Conservation (phyloP, 768 basidiomycete species). For the Artomyces pyxidatus region DNA sequence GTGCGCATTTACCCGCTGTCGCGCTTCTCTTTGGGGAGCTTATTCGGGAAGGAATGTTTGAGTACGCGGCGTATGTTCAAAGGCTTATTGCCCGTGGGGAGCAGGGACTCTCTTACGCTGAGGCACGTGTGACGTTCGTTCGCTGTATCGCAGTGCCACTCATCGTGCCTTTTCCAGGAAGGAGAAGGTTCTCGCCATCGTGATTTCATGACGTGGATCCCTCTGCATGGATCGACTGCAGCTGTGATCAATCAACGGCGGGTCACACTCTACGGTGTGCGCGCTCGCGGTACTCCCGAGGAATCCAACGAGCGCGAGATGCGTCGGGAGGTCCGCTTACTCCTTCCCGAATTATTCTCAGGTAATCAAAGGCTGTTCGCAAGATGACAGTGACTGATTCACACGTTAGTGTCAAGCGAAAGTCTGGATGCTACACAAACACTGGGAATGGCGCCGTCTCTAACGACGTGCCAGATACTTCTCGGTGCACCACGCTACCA, state of each 20-base stretch:
- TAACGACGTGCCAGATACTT: slow-evolving; percentile 36
- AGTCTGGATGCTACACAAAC: neutral
- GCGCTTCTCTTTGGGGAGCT: slow-evolving; percentile 67
- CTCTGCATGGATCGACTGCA: slow-evolving; percentile 49
- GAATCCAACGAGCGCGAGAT: slow-evolving; percentile 64
- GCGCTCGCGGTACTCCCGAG: slow-evolving; percentile 63
- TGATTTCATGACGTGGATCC: slow-evolving; percentile 63
- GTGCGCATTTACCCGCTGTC: slow-evolving; percentile 55
- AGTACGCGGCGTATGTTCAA: slow-evolving; percentile 68
- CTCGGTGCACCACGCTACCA: slow-evolving; percentile 60
- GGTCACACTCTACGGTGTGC: slow-evolving; percentile 58
- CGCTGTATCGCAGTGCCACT: neutral
- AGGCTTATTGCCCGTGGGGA: slow-evolving; percentile 78
- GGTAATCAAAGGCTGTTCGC: neutral
- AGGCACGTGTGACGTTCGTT: slow-evolving; percentile 33
- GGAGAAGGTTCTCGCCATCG: slow-evolving; percentile 53
- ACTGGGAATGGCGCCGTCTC: slow-evolving; percentile 11
- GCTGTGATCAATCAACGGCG: slow-evolving; percentile 63
- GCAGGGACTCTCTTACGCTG: slow-evolving; percentile 41
- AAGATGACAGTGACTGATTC: neutral
- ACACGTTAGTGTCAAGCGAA: neutral
- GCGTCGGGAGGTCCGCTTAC: slow-evolving; percentile 54
- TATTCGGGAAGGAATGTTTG: slow-evolving; percentile 61
- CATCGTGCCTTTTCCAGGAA: slow-evolving; percentile 21
- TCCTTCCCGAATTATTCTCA: slow-evolving; percentile 58